A percentile compares a stretch with the other conserved stretches of the same genome.
Conservation (phyloP, 495 filamentous ascomycete genomes). For the Bombardia bombarda region DNA sequence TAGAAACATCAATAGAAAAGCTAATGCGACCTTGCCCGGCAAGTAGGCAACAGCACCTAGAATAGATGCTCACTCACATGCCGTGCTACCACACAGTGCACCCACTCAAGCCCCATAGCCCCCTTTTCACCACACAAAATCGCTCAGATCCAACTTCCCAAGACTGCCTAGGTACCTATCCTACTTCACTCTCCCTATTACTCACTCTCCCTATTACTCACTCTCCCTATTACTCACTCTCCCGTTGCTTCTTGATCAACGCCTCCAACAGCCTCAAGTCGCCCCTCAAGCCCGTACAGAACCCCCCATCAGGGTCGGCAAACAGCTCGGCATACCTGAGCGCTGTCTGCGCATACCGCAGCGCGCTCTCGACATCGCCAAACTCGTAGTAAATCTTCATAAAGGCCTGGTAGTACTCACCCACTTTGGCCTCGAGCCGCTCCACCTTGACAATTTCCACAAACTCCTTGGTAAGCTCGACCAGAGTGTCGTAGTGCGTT, state of each 20-base stretch:
- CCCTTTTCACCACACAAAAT: too few species aligned
- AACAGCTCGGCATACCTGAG: constrained; percentile 20
- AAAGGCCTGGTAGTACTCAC: constrained; percentile 25
- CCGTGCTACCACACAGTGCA: too few species aligned
- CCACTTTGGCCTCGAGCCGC: constrained; percentile 17
- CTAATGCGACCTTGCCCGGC: too few species aligned
- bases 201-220: too few species aligned
- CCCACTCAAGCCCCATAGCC: too few species aligned
- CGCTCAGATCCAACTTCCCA: too few species aligned
- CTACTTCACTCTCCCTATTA: too few species aligned
- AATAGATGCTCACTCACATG: too few species aligned
- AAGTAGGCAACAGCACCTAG: too few species aligned
- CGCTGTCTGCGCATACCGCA: constrained; percentile 14
- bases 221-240: too few species aligned
- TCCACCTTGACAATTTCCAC: constrained; percentile 21
- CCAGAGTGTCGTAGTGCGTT: constrained; percentile 9
- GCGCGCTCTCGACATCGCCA: constrained; percentile 17
- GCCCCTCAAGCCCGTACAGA: constrained; percentile 10
- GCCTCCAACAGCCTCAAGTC: constrained; percentile 6
- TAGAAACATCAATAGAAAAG: too few species aligned
- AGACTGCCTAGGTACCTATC: too few species aligned
- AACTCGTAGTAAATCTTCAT: constrained; percentile 20
- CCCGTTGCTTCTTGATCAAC: background rate
- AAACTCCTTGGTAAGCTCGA: constrained; percentile 18
- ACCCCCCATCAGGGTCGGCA: constrained; percentile 18